Evolutionary conservation across 352 stramenopile species (phyloP).

Genomic region (Globisporangium heterothallicum): DNA sequence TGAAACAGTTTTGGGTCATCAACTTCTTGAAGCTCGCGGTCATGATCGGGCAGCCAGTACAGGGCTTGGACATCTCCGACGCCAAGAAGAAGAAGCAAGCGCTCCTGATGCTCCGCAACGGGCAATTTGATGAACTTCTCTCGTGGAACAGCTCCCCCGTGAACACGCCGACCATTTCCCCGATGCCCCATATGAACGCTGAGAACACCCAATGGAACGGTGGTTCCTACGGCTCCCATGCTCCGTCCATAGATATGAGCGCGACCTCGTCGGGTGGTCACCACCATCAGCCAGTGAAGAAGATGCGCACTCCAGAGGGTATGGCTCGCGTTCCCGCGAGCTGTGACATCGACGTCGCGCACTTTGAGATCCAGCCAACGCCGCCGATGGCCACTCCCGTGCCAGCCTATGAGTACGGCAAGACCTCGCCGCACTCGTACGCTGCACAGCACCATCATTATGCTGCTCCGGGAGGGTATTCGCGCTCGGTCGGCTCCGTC

Average conservation of each 20-base stretch:
- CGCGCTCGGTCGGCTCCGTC: too few species aligned
- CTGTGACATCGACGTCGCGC: conserved; percentile 13
- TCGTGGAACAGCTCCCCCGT: conserved; percentile 45
- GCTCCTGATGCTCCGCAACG: conserved; percentile 71
- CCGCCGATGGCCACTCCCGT: conserved; percentile 10
- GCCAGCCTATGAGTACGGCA: conserved; percentile 16
- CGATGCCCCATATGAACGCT: conserved; percentile 26
- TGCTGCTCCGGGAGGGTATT: conserved; percentile 5
- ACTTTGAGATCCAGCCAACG: conserved; percentile 11
- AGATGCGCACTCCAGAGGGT: conserved; percentile 47
- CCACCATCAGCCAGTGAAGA: conserved; percentile 30
- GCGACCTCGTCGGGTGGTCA: too few species aligned
- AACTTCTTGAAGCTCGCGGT: conserved; percentile 85
- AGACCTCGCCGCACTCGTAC: conserved; percentile 15
- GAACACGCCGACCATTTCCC: conserved; percentile 32
- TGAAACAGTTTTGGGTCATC: conserved; percentile 82
- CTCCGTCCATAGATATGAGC: conserved; percentile 1
- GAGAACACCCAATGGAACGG: conserved; percentile 20
- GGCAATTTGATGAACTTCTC: conserved; percentile 70
- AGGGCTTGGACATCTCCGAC: conserved; percentile 71
- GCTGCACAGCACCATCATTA: conserved; percentile 11
- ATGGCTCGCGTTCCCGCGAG: background rate
- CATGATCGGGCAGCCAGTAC: conserved; percentile 63
- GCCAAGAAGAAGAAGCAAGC: conserved; percentile 80
- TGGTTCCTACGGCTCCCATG: conserved; percentile 3